Evolutionary conservation across 2,329 filamentous ascomycete genomes (phyloP).

Genomic region (Microdochium trichocladiopsis): DNA sequence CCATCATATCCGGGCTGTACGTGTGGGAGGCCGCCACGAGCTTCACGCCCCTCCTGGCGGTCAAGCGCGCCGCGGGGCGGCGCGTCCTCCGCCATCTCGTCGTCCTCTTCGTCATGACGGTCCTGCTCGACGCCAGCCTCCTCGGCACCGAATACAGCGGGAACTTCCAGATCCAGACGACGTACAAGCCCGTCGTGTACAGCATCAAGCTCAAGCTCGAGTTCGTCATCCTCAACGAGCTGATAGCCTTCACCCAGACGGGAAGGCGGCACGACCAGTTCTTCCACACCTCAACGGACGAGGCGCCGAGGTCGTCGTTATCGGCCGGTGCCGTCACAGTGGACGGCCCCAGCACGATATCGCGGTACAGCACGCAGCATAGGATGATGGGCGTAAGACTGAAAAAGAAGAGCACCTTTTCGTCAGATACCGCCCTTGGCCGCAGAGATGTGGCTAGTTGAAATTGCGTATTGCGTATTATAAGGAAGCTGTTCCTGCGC

Average conservation of each 20-base stretch:
- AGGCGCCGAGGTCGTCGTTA: neutral
- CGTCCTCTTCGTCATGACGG: too few species aligned
- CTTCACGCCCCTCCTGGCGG: too few species aligned
- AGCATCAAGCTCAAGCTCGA: too few species aligned
- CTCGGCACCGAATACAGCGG: too few species aligned
- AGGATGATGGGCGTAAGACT: neutral
- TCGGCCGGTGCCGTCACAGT: neutral
- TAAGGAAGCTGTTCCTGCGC: neutral
- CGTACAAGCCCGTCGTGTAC: too few species aligned
- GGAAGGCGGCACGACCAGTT: neutral
- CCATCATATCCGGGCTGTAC: too few species aligned
- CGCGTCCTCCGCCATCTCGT: too few species aligned
- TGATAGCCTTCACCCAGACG: constrained; percentile 8
- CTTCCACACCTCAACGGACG: neutral
- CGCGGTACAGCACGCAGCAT: neutral
- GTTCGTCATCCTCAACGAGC: constrained; percentile 41
- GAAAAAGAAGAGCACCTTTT: neutral
- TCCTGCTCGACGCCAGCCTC: too few species aligned
- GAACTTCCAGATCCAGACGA: too few species aligned
- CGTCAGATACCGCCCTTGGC: neutral
- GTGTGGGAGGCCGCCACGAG: too few species aligned
- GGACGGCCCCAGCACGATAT: neutral
- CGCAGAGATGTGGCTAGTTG: neutral
- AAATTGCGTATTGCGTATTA: neutral
- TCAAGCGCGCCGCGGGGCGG: constrained; percentile 35